A percentile compares a stretch with the other conserved stretches of the same genome.
These are phyloP conservation scores for Trametopsis cervina DNA, from an alignment of 768 basidiomycete species.

Conservation along the genomic window DNA sequence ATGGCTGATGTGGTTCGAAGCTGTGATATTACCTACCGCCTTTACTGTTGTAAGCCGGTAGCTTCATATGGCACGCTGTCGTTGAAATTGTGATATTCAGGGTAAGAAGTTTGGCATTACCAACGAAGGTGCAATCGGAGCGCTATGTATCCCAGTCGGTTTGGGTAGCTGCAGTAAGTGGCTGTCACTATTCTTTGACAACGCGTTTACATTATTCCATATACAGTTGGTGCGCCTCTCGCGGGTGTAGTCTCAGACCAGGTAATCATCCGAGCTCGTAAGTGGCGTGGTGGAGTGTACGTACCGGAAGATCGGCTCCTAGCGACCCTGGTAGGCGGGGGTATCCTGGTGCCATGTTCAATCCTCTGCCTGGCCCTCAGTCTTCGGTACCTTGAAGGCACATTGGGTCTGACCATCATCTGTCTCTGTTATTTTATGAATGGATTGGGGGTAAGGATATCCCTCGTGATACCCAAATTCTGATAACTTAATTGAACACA, in stretches of 20 bases:
- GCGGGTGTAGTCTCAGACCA: constrained; percentile 54
- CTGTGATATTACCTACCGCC: constrained; percentile 50
- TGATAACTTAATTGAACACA: constrained; percentile 16
- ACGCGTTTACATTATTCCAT: background rate
- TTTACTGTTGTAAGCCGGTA: constrained; percentile 51
- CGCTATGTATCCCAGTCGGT: constrained; percentile 52
- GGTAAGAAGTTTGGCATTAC: constrained; percentile 48
- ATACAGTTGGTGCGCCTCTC: constrained; percentile 50
- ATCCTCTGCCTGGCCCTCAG: constrained; percentile 41
- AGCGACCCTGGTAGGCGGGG: constrained; percentile 39
- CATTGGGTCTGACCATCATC: constrained; percentile 41
- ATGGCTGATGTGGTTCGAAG: constrained; percentile 12
- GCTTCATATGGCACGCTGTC: background rate
- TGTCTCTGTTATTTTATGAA: constrained; percentile 55
- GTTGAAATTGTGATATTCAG: constrained; percentile 25
- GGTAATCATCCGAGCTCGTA: constrained; percentile 40
- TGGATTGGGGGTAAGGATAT: constrained; percentile 48
- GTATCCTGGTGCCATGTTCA: constrained; percentile 47
- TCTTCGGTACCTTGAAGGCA: constrained; percentile 44
- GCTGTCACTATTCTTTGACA: background rate
- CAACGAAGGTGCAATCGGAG: constrained; percentile 51
- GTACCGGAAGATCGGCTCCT: constrained; percentile 65
- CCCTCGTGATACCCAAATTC: background rate
- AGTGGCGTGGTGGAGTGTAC: constrained; percentile 47
- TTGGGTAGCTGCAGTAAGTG: constrained; percentile 50